Percentiles rank a stretch among this genome's conserved stretches.
Evolutionary conservation across 2,329 filamentous ascomycete genomes (phyloP).

Genomic region (Penicillium sp.): DNA sequence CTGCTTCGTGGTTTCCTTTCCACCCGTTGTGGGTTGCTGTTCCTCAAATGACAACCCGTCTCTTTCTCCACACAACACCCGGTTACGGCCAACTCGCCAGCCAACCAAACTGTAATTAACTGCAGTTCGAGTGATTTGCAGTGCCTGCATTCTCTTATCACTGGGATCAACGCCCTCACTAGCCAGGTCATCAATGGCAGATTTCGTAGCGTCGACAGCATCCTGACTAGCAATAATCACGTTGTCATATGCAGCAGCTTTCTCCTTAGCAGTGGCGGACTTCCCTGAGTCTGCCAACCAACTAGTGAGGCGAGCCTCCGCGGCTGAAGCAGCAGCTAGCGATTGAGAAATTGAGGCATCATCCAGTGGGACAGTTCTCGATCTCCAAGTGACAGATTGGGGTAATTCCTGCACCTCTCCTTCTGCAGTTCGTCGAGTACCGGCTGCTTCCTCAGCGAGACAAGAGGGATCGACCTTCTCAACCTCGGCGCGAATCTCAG

Average conservation of each 20-base stretch:
- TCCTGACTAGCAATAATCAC: slow-evolving; percentile 89
- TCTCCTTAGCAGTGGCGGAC: slow-evolving; percentile 53
- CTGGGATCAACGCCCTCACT: slow-evolving; percentile 80
- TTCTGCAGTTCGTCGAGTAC: slow-evolving; percentile 47
- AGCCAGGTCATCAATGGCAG: slow-evolving; percentile 84
- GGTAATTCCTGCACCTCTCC: slow-evolving; percentile 55
- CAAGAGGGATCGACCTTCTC: slow-evolving; percentile 67
- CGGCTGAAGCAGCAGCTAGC: slow-evolving; percentile 64
- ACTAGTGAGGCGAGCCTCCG: slow-evolving; percentile 51
- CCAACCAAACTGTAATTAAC: slow-evolving; percentile 93
- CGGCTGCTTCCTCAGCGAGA: slow-evolving; percentile 58
- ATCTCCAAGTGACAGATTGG: slow-evolving; percentile 79
- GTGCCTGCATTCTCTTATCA: slow-evolving; percentile 82
- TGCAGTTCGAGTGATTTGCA: slow-evolving; percentile 88
- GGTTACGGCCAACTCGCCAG: slow-evolving; percentile 91
- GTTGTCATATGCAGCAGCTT: slow-evolving; percentile 84
- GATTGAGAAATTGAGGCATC: slow-evolving; percentile 88
- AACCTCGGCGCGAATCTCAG: slow-evolving; percentile 62
- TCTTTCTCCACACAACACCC: slow-evolving; percentile 76
- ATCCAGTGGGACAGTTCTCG: slow-evolving; percentile 79
- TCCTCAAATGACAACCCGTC: slow-evolving; percentile 66
- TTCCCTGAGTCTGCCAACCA: slow-evolving; percentile 47
- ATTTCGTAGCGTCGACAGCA: slow-evolving; percentile 87
- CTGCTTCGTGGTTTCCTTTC: slow-evolving; percentile 49
- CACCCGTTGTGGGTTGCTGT: slow-evolving; percentile 51